Conservation (phyloP, 805 yeast species). For the Ogataea corticis region DNA sequence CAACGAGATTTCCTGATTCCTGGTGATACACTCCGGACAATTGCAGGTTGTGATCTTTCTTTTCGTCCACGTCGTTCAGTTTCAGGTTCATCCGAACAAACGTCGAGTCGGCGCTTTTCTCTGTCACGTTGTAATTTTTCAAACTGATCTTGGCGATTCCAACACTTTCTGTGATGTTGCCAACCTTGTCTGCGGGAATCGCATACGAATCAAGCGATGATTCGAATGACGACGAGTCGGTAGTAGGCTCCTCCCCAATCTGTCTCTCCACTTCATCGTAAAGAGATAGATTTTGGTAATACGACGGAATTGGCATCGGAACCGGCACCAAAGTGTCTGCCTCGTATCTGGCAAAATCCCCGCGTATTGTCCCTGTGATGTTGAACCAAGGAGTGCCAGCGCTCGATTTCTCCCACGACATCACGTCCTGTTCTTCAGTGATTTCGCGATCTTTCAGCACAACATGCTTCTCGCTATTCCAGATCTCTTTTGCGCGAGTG, state of each 20-base stretch:
- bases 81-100: slow-evolving; percentile 33
- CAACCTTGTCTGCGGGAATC: slow-evolving; percentile 16
- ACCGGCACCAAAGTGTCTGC: slow-evolving; percentile 20
- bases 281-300: slow-evolving; percentile 26
- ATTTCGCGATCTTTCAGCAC: slow-evolving; percentile 12
- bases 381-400: slow-evolving; percentile 37
- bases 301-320: slow-evolving; percentile 33
- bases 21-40: slow-evolving; percentile 68
- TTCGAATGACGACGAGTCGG: slow-evolving; percentile 18
- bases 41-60: slow-evolving; percentile 48
- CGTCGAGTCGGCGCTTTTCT: slow-evolving; percentile 30
- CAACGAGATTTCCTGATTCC: slow-evolving; percentile 59
- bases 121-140: slow-evolving; percentile 17
- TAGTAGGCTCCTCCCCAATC: slow-evolving; percentile 15
- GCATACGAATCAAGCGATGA: slow-evolving; percentile 7
- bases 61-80: slow-evolving; percentile 47
- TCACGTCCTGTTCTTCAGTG: slow-evolving; percentile 13
- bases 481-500: slow-evolving; percentile 47
- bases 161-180: slow-evolving; percentile 28
- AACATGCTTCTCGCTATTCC: slow-evolving; percentile 44
- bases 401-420: neutral
- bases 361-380: slow-evolving; percentile 49
- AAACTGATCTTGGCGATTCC: slow-evolving; percentile 26
- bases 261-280: slow-evolving; percentile 18
- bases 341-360: slow-evolving; percentile 36